Base-by-base conservation (phyloP, 768 basidiomycete genomes). In the Holtermanniella nyarrowii region DNA sequence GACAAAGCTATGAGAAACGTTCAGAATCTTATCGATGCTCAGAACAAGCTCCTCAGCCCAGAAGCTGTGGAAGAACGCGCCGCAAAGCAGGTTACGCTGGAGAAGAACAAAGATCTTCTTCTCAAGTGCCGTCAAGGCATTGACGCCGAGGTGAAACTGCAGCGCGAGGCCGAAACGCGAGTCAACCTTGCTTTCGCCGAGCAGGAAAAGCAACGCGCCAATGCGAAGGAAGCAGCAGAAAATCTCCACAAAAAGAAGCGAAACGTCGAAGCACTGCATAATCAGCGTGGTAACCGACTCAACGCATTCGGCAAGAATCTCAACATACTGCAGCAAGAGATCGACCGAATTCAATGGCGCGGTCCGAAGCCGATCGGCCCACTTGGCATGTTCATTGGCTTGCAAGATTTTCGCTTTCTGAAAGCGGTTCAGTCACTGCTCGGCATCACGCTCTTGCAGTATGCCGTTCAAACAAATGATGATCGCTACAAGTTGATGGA, bases 381-480 rank as follows among this genome's bases (percentile, higher is more conserved):
- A 0, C 74, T 96, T 22, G 93, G 93, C 0, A 55, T 78, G 45
- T 77, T 80, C 65, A 83, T 96, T 61, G 84, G 82, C 60, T 78
- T 88, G 31, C 79, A 76, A 59, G 85, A 91, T 45, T 73, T 76
- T 2, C 61, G 74, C 54, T 96, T 86, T 80, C 82, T 80, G 0
- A 73, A 73, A 0, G 58, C 87, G n/a, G 69, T 97, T 74, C 83
- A 55, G 70, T 70, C 46, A 2, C 78, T 83, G 58, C 73, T 99
- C 3, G 79, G 78, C 3, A 25, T 44, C 2, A 63, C 75, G 18
- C 75, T 97, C 73, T 78, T 74, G 31, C 78, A 81, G 4, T 96
- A 84, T 64, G 86, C 82, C 0, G 77, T 91, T 46, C 85, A 84
- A 0, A 79, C 88, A 65, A 67, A 77, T 18, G 72, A 77, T 22